phyloP scores from a whole-genome alignment of 805 yeast species.

The Blastobotrys muscicola region DNA sequence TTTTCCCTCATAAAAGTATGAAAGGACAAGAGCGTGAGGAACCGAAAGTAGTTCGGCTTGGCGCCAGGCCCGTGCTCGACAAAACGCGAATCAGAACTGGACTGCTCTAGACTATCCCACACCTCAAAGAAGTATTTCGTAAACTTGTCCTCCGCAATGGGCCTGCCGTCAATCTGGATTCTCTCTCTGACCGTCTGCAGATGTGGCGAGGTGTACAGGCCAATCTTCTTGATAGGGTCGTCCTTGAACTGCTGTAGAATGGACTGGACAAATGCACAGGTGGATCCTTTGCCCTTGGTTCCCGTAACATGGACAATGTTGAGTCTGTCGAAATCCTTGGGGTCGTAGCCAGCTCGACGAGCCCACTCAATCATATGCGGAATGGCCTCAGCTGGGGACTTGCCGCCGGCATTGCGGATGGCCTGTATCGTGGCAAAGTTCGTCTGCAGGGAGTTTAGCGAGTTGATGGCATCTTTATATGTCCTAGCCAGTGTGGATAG shows the following conservation, averaged over 20 bases:
- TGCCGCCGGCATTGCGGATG: slow-evolving; percentile 64
- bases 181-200: slow-evolving; percentile 88
- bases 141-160: slow-evolving; percentile 71
- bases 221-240: slow-evolving; percentile 48
- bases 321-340: slow-evolving; percentile 55
- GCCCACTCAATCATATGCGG: slow-evolving; percentile 83
- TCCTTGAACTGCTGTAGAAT: slow-evolving; percentile 56
- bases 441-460: slow-evolving; percentile 80
- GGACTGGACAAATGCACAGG: slow-evolving; percentile 87
- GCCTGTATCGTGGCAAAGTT: slow-evolving; percentile 88
- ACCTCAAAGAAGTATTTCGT: slow-evolving; percentile 88
- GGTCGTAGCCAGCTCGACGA: slow-evolving; percentile 53
- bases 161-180: slow-evolving; percentile 76
- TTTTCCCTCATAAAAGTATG: slow-evolving; percentile 83
- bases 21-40: slow-evolving; percentile 78
- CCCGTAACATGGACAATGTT: slow-evolving; percentile 92
- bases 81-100: slow-evolving; percentile 50
- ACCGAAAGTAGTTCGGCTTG: slow-evolving; percentile 91
- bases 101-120: slow-evolving; percentile 66
- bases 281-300: slow-evolving; percentile 97
- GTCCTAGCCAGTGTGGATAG: slow-evolving; percentile 7
- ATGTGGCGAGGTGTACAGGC: slow-evolving; percentile 95
- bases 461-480: slow-evolving; percentile 65
- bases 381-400: slow-evolving; percentile 52
- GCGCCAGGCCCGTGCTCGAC: slow-evolving; percentile 66